A percentile compares a stretch with the other conserved stretches of the same genome.
Conservation (phyloP, 129 eudicot species). For the Lonicera japonica region DNA sequence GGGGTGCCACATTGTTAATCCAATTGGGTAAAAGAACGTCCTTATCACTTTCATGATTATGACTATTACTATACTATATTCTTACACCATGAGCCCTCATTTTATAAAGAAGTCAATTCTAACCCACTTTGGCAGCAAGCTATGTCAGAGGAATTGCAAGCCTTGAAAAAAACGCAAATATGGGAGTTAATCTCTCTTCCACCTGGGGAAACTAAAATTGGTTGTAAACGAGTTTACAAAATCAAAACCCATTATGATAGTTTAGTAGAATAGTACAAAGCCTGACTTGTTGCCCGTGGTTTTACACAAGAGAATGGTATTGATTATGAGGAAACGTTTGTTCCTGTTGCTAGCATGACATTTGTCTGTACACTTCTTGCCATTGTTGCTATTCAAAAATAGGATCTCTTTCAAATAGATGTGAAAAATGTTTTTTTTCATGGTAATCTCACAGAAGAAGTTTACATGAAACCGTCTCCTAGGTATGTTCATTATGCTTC, state of each 20-base stretch:
- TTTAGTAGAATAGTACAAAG: background rate
- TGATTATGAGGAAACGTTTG: slow-evolving; percentile 10
- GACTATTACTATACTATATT: background rate
- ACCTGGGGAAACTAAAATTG: background rate
- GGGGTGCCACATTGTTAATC: no score
- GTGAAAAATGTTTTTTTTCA: no score
- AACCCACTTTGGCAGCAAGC: no score
- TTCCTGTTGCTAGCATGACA: background rate
- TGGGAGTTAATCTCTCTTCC: slow-evolving; percentile 5
- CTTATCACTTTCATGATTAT: no score
- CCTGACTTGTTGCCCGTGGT: no score
- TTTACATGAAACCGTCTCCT: background rate
- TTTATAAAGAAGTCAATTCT: background rate
- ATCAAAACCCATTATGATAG: background rate
- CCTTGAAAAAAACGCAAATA: background rate
- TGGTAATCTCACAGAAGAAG: no score
- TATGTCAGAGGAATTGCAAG: background rate
- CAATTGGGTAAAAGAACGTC: no score
- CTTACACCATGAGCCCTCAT: background rate
- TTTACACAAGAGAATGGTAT: background rate
- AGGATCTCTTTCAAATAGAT: no score
- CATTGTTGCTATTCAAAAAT: no score
- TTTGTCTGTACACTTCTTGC: background rate
- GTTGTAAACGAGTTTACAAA: slow-evolving; percentile 6
- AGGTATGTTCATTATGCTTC: background rate